Conservation (phyloP, 441 rosid species). For the Pelargonium fulgidum region DNA sequence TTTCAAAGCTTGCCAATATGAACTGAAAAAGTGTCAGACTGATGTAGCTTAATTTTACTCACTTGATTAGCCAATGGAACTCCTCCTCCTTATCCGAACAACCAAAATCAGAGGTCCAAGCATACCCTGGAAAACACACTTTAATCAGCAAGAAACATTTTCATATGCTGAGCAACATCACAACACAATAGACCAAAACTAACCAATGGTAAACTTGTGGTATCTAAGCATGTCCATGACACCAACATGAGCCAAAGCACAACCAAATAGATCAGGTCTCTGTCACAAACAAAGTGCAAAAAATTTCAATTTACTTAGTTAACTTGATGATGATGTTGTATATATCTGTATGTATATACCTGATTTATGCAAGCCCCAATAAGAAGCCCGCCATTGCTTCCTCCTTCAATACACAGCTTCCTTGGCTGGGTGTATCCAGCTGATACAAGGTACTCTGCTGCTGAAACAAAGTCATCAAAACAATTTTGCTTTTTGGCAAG, state of each 20-base stretch:
- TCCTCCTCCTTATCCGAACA: constrained; percentile 82
- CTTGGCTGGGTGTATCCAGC: constrained; percentile 67
- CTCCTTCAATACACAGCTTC: constrained; percentile 91
- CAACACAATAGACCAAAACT: constrained; percentile 8
- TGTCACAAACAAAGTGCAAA: constrained; percentile 21
- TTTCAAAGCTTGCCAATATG: too few species aligned
- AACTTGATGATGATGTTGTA: too few species aligned
- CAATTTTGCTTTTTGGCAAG: constrained; percentile 78
- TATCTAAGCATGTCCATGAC: constrained; percentile 98
- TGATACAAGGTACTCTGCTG: constrained; percentile 68
- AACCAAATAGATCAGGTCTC: constrained; percentile 96
- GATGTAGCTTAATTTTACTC: constrained; percentile 22
- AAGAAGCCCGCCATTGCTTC: constrained; percentile 95
- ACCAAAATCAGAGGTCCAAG: constrained; percentile 89
- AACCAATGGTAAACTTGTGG: constrained; percentile 93
- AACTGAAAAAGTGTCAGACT: too few species aligned
- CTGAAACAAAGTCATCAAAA: constrained; percentile 85
- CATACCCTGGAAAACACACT: constrained; percentile 51
- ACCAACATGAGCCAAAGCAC: constrained; percentile 98
- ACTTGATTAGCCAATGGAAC: constrained; percentile 85
- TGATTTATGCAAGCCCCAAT: constrained; percentile 92
- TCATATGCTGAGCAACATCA: too few species aligned
- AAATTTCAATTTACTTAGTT: too few species aligned
- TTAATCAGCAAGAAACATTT: too few species aligned
- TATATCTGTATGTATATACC: constrained; percentile 29